Evolutionary conservation across 2,329 filamentous ascomycete species (phyloP).

Genomic region (Colletotrichum sojae): DNA sequence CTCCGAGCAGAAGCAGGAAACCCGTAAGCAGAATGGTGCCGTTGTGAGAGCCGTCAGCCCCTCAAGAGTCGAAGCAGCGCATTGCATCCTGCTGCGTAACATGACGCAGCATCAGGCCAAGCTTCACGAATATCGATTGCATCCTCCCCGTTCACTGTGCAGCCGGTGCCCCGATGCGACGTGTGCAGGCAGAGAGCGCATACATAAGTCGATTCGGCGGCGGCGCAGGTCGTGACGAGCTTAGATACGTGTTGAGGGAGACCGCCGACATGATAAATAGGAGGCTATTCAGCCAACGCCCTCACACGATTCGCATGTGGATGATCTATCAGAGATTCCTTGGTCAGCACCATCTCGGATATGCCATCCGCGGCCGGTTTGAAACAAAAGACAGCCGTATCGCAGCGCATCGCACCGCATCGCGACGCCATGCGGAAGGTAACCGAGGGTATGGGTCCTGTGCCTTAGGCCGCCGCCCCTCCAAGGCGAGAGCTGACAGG

Average conservation of each 20-base stretch:
- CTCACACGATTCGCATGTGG: conserved; percentile 7
- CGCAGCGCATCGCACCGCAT: conserved; percentile 37
- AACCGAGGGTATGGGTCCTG: conserved; percentile 35
- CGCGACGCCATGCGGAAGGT: conserved; percentile 33
- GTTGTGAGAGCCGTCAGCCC: conserved; percentile 2
- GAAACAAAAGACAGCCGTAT: conserved; percentile 39
- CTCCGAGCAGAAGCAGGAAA: background rate
- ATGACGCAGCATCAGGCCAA: conserved; percentile 24
- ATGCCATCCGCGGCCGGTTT: conserved; percentile 29
- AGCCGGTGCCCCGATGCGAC: background rate
- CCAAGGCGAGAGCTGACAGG: background rate
- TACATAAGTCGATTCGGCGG: conserved; percentile 11
- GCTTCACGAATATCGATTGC: conserved; percentile 14
- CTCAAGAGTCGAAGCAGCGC: background rate
- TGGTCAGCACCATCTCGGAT: conserved; percentile 10
- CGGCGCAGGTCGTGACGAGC: conserved; percentile 3
- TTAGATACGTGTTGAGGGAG: background rate
- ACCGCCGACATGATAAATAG: background rate
- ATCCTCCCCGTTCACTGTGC: background rate
- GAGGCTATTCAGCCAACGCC: background rate
- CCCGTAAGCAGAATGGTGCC: background rate
- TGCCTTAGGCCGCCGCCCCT: conserved; percentile 22
- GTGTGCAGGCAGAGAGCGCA: conserved; percentile 14
- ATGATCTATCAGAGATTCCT: conserved; percentile 23
- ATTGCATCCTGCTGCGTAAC: conserved; percentile 20